Evolutionary conservation across 2,329 filamentous ascomycete genomes (phyloP).

Genomic region (Hypoxylon sp.): DNA sequence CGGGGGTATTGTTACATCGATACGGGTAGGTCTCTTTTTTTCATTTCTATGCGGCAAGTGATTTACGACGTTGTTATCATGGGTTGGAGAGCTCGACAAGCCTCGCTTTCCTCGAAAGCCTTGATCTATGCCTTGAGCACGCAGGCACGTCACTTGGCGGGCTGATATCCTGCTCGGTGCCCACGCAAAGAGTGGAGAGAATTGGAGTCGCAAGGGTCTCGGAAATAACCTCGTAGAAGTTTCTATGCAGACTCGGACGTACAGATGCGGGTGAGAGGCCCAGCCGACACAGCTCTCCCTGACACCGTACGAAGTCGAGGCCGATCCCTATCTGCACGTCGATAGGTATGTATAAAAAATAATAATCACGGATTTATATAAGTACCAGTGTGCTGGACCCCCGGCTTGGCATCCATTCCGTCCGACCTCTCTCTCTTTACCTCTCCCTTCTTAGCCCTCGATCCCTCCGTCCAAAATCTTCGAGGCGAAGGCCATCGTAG

Average conservation of each 20-base stretch:
- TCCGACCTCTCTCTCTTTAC: background rate
- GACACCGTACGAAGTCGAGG: too few relatives aligned
- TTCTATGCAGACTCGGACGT: background rate
- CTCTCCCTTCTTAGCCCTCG: background rate
- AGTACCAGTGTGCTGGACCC: background rate
- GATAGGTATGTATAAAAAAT: too few relatives aligned
- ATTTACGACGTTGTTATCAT: conserved; percentile 5
- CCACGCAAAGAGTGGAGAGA: conserved; percentile 17
- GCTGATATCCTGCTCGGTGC: conserved; percentile 2
- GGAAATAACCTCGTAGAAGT: background rate
- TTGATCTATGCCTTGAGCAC: background rate
- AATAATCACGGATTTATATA: conserved; percentile 15
- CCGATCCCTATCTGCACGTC: conserved; percentile 9
- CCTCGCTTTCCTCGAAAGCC: background rate
- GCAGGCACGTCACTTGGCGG: conserved; percentile 16
- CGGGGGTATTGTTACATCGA: conserved; percentile 16
- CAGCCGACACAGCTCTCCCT: conserved; percentile 3
- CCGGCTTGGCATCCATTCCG: background rate
- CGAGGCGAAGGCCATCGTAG: background rate
- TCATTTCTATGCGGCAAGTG: conserved; percentile 16
- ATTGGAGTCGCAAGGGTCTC: conserved; percentile 3
- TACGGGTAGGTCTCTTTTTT: conserved; percentile 3
- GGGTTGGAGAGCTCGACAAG: too few relatives aligned
- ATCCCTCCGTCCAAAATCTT: background rate
- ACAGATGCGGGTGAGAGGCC: conserved; percentile 4